These are phyloP conservation scores for Fusarium oligoseptatum DNA, from an alignment of 2,329 filamentous ascomycete genomes.

Conservation along the genomic window DNA sequence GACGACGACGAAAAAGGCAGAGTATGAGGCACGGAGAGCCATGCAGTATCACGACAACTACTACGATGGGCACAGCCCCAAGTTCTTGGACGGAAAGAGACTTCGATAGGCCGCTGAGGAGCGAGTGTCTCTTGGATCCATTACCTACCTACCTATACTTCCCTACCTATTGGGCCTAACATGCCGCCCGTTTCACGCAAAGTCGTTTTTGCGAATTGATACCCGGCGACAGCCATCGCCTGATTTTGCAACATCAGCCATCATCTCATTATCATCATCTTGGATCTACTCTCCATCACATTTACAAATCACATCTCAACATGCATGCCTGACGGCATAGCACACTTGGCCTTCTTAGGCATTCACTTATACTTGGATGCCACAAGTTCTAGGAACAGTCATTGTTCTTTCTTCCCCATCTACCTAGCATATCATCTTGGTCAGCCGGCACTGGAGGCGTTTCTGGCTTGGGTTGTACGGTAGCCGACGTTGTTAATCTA, in stretches of 20 bases:
- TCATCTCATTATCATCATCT: slow-evolving; percentile 20
- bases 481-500: slow-evolving; percentile 7
- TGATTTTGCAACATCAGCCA: slow-evolving; percentile 38
- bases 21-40: slow-evolving; percentile 69
- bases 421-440: slow-evolving; percentile 26
- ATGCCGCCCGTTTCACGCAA: slow-evolving; percentile 27
- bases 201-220: slow-evolving; percentile 43
- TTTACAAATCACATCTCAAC: slow-evolving; percentile 10
- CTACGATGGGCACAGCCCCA: slow-evolving; percentile 63
- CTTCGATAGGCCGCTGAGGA: slow-evolving; percentile 48
- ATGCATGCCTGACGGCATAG: background rate
- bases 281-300: slow-evolving; percentile 12
- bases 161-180: background rate
- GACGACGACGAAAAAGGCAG: slow-evolving; percentile 72
- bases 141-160: slow-evolving; percentile 7
- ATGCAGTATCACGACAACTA: slow-evolving; percentile 62
- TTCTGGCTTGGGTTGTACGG: slow-evolving; percentile 20
- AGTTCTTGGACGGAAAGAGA: slow-evolving; percentile 69
- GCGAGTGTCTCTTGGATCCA: slow-evolving; percentile 13
- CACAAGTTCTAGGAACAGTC: background rate
- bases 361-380: background rate
- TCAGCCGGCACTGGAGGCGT: slow-evolving; percentile 33
- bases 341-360: slow-evolving; percentile 9
- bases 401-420: slow-evolving; percentile 10
- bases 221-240: slow-evolving; percentile 39